A percentile compares a stretch with the other conserved stretches of the same genome.
These are phyloP conservation scores for Periconia sp. DNA, from an alignment of 2,329 filamentous ascomycete species.

Conservation along the genomic window DNA sequence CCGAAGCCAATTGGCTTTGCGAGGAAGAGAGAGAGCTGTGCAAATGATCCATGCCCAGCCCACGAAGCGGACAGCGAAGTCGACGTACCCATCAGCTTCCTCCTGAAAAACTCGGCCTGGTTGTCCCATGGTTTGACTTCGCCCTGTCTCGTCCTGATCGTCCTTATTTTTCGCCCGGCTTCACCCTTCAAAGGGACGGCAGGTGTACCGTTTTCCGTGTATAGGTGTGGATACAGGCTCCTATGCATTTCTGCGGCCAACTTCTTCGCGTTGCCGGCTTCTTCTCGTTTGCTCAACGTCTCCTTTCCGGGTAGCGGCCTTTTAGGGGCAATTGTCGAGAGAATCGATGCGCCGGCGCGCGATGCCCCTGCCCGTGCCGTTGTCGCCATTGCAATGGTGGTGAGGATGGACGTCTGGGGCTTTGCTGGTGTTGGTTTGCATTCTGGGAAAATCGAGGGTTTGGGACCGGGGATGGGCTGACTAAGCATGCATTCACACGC, in stretches of 20 bases:
- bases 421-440: slow-evolving; percentile 1
- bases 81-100: neutral
- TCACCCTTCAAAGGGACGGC: neutral
- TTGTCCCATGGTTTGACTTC: slow-evolving; percentile 1
- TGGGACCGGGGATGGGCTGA: neutral
- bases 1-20: neutral
- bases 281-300: neutral
- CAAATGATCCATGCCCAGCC: neutral
- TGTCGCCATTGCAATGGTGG: slow-evolving; percentile 56
- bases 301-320: neutral
- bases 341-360: slow-evolving; percentile 3
- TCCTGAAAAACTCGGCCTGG: slow-evolving; percentile 1
- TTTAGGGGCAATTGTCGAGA: neutral
- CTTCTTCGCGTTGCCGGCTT: slow-evolving; percentile 6
- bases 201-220: slow-evolving; percentile 3
- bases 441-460: slow-evolving; percentile 19
- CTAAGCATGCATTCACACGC: neutral
- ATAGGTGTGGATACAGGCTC: slow-evolving; percentile 13
- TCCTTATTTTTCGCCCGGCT: neutral
- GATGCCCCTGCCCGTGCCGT: slow-evolving; percentile 58
- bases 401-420: slow-evolving; percentile 8
- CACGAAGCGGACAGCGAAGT: neutral
- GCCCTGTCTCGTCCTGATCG: neutral
- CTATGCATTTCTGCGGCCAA: slow-evolving; percentile 13
- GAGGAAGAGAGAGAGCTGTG: neutral